Evolutionary conservation across 2,329 filamentous ascomycete genomes (phyloP), one percentile per base, ranked within the genome.

Genomic region (Ophiosphaerella herpotricha): DNA sequence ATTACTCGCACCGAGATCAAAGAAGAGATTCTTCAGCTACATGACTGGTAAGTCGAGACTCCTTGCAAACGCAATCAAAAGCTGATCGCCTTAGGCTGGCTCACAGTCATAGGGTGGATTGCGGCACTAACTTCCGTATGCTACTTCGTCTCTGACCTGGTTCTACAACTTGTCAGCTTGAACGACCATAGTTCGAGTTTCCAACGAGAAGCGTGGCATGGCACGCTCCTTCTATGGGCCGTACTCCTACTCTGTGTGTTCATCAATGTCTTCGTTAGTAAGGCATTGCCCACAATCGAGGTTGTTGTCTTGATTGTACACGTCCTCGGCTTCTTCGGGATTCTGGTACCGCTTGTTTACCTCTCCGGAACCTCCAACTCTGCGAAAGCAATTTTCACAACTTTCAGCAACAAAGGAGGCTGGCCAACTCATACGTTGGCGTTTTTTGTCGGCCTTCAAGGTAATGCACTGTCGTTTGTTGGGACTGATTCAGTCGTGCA

Each of bases 321-420:
- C 48, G 67, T 82, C n/a, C 60, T 78, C 12, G 80, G 80, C 4
- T 79, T 82, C 60, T 79, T 82, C 48, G 80, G 75, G 0, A 78
- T 82, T 46, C 63, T 83, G 9, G 77, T 82, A 21, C 67, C 70
- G 0, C 14, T 72, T 40, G 66, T 70, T 2, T 72, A 72, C 36
- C 48, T 72, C 18, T 63, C 68, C 1, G 72, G 77, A 1, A 68
- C 71, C 7, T 71, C 74, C 35, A 70, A 73, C 14, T 68, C 76
- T 0, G 60, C 72, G 12, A 64, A 65, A 37, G 54, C 63, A 1
- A 70, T 81, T 0, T 80, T 82, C 49, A 75, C 75, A 3, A 64
- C 72, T 1, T 82, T 82, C 53, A 67, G 72, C 16, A 81, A 82
- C 48, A 48, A 63, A 13, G 79, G 78, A 0, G 66, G 64, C 3